Conservation (phyloP, 2,329 filamentous ascomycete species). For the Ramichloridium luteum region DNA sequence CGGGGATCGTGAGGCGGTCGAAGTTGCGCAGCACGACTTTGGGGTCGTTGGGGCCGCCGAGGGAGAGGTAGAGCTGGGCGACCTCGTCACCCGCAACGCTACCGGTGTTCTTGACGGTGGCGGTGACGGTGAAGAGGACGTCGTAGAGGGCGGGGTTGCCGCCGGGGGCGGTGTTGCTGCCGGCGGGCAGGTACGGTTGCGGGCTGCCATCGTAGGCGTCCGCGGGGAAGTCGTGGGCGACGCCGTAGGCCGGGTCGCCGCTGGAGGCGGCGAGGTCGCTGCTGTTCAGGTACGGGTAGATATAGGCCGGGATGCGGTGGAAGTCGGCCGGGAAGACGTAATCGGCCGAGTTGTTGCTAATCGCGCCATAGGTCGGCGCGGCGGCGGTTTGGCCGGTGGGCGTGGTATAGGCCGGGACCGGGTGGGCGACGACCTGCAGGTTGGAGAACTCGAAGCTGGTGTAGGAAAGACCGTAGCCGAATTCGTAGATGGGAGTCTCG, state of each 20-base stretch:
- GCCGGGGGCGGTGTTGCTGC: constrained; percentile 43
- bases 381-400: constrained; percentile 46
- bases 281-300: constrained; percentile 62
- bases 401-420: constrained; percentile 44
- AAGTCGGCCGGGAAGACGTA: constrained; percentile 56
- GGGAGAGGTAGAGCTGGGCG: constrained; percentile 62
- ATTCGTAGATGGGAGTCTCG: constrained; percentile 63
- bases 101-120: constrained; percentile 62
- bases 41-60: constrained; percentile 65
- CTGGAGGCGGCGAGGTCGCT: constrained; percentile 47
- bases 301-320: constrained; percentile 41
- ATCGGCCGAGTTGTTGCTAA: constrained; percentile 48
- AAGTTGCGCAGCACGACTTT: constrained; percentile 62
- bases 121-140: constrained; percentile 53
- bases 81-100: constrained; percentile 54
- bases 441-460: constrained; percentile 67
- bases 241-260: constrained; percentile 47
- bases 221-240: constrained; percentile 47
- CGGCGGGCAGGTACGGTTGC: constrained; percentile 50
- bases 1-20: constrained; percentile 58
- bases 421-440: constrained; percentile 43
- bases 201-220: constrained; percentile 46
- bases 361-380: constrained; percentile 53
- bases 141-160: constrained; percentile 56
- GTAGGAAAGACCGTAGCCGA: constrained; percentile 70